Conservation (phyloP, 805 yeast genomes). For the Schwanniomyces yamadae region DNA sequence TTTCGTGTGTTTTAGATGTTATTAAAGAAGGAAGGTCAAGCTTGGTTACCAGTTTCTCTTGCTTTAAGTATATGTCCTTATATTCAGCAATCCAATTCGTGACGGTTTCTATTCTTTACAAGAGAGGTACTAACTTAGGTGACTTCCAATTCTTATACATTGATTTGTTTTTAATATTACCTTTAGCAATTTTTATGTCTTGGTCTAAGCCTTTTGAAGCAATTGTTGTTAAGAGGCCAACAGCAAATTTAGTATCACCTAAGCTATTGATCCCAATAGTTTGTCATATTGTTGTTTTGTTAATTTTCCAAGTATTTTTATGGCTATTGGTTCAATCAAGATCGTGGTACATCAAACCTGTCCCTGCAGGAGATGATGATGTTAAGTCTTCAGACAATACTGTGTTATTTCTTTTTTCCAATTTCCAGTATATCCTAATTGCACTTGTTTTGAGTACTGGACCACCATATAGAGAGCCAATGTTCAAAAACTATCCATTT, state of each 20-base stretch:
- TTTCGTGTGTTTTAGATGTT: conserved; percentile 87
- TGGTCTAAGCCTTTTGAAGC: conserved; percentile 81
- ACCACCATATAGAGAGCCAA: conserved; percentile 86
- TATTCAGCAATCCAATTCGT: conserved; percentile 96
- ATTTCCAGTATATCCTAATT: conserved; percentile 83
- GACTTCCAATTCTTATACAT: conserved; percentile 96
- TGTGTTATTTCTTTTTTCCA: conserved; percentile 72
- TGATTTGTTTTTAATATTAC: conserved; percentile 85
- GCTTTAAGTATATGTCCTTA: conserved; percentile 96
- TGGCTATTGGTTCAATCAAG: conserved; percentile 61
- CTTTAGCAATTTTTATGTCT: conserved; percentile 95
- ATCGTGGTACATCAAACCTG: conserved; percentile 78
- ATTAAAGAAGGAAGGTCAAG: conserved; percentile 95
- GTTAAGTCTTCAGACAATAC: conserved; percentile 91
- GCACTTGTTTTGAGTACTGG: conserved; percentile 89
- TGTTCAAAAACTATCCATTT: conserved; percentile 67
- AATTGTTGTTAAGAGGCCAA: conserved; percentile 75
- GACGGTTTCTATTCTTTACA: conserved; percentile 80
- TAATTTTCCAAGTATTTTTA: conserved; percentile 62
- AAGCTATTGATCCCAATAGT: conserved; percentile 80
- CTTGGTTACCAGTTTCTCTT: conserved; percentile 89
- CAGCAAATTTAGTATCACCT: conserved; percentile 89
- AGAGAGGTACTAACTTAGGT: conserved; percentile 88
- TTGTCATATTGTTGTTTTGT: conserved; percentile 67
- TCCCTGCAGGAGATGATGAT: conserved; percentile 76